Base-by-base conservation (phyloP, 225 moss, liverwort and hornwort species). In the Sphagnum contortum region DNA sequence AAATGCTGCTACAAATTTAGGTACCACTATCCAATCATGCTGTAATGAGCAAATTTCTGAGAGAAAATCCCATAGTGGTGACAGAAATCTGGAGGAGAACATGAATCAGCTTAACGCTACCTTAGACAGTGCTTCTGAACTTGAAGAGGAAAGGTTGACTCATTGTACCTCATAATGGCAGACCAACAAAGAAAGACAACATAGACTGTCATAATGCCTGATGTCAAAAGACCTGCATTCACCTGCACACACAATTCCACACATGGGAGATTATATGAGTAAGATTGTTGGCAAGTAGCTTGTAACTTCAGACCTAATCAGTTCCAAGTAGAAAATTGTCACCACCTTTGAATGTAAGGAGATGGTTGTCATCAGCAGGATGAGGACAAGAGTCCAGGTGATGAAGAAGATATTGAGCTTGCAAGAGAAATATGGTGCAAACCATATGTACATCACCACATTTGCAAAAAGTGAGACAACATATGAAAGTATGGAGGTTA, bases 151-250 rank as follows among this genome's bases (percentile, higher is more conserved):
- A 29, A 29, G 29, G 29, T 29, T 29, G 29, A 29, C 29, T 29
- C 29, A 29, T 29, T 29, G 29, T 66, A 94, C 94, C 94, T 98
- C 96, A 98, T 98, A 45, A 98, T 89, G 57, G 96, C 80, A 45
- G 96, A 98, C 90, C 90, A 98, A 76, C 96, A 98, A 63, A 98
- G 96, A 62, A 98, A 98, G 53, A 98, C 87, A 55, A 93, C 65
- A 73, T 98, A 98, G 65, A 98, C 72, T 6, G 89, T 88, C 61
- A 98, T 76, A 49, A 98, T 74, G 48, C 90, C 83, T 3, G 96
- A 93, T 48, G 93, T 91, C 66, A 98, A 66, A 65, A 98, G 89
- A 64, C 96, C 96, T 48, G 96, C 93, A 80, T 98, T 89, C 29
- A 96, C 70, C 94, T 94, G 80, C 48, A 68, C 48, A 13, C 66